A percentile compares a stretch with the other conserved stretches of the same genome.
phyloP scores from a whole-genome alignment of 176 grass and related monocot species.

The Musa acuminata region DNA sequence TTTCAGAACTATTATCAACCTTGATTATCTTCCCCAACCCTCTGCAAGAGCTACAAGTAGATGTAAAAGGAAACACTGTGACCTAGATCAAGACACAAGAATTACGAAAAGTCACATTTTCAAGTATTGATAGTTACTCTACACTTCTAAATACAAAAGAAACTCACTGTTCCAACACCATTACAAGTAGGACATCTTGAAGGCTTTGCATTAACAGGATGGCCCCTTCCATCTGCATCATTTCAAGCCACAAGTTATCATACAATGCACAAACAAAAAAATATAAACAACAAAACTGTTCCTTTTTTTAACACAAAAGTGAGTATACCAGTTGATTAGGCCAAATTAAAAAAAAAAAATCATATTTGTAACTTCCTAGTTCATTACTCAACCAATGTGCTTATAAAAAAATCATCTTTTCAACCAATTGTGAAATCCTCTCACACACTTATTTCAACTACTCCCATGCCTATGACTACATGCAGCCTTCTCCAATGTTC shows the following conservation, averaged over 20 bases:
- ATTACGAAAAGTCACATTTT: slow-evolving; percentile 9
- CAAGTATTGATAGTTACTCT: background rate
- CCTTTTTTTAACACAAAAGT: too few relatives aligned
- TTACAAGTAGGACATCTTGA: slow-evolving; percentile 70
- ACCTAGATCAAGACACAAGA: slow-evolving; percentile 35
- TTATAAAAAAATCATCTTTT: background rate
- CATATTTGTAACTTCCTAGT: background rate
- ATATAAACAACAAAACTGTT: too few relatives aligned
- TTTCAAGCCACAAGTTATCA: slow-evolving; percentile 20
- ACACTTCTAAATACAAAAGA: background rate
- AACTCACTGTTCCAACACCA: slow-evolving; percentile 66
- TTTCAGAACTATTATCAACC: slow-evolving; percentile 37
- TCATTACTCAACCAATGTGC: background rate
- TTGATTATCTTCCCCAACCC: slow-evolving; percentile 81
- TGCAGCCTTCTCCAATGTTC: too few relatives aligned
- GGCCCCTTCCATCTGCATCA: slow-evolving; percentile 75
- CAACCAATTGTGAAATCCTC: background rate
- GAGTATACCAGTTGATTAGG: too few relatives aligned
- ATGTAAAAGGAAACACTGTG: slow-evolving; percentile 69
- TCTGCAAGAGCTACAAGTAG: slow-evolving; percentile 66
- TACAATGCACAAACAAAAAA: slow-evolving; percentile 5
- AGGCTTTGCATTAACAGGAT: slow-evolving; percentile 61
- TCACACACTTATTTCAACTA: background rate
- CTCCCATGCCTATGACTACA: too few relatives aligned
- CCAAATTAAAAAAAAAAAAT: background rate